A percentile compares a stretch with the other conserved stretches of the same genome.
phyloP scores from a whole-genome alignment of 306 rosid genomes.

The Senna siamea region DNA sequence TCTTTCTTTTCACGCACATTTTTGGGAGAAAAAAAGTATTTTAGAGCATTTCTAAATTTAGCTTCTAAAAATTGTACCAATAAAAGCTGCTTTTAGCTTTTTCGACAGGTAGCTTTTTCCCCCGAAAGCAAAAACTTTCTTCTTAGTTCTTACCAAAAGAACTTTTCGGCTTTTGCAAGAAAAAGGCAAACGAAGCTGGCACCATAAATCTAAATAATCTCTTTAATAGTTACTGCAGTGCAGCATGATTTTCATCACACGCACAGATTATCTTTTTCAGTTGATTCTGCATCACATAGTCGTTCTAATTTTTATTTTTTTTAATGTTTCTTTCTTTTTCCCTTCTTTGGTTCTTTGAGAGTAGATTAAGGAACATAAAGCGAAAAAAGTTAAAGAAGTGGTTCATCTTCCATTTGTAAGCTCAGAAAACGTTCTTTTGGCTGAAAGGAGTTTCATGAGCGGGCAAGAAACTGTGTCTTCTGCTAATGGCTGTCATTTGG shows the following conservation, averaged over 20 bases:
- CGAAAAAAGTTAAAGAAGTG: slow-evolving; percentile 55
- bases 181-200: background rate
- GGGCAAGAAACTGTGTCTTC: slow-evolving; percentile 44
- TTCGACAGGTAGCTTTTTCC: background rate
- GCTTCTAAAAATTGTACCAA: background rate
- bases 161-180: background rate
- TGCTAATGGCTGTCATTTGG: slow-evolving; percentile 48
- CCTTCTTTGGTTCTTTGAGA: slow-evolving; percentile 32
- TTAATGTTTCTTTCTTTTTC: background rate
- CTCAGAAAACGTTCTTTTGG: slow-evolving; percentile 62
- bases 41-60: background rate
- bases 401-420: slow-evolving; percentile 38
- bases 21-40: background rate
- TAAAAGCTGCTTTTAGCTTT: background rate
- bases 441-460: slow-evolving; percentile 58
- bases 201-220: background rate
- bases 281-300: background rate
- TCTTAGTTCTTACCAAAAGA: background rate
- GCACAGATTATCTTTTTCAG: background rate
- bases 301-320: background rate
- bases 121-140: background rate
- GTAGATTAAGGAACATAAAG: slow-evolving; percentile 66
- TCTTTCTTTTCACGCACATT: background rate
- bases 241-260: background rate
- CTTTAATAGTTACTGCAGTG: background rate